Conservation (phyloP, 169 alveolate genomes). For the Amoebophrya sp. region DNA sequence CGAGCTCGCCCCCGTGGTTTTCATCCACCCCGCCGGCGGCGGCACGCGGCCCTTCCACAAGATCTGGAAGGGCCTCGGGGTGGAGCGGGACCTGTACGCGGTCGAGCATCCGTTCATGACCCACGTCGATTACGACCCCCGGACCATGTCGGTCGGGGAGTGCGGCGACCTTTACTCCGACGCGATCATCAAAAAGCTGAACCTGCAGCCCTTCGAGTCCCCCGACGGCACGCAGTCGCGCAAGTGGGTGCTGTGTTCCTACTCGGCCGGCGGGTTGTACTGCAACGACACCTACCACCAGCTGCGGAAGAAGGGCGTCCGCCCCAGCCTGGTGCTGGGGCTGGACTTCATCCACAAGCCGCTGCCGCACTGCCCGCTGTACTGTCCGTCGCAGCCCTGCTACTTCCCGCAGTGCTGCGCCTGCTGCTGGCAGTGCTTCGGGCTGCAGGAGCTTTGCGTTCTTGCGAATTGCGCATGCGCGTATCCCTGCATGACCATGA, state of each 20-base stretch:
- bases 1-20: not conserved
- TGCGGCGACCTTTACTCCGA: not conserved
- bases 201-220: too few relatives aligned
- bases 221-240: not conserved
- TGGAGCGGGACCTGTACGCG: not conserved
- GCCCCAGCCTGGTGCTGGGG: not conserved
- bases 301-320: not conserved
- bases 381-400: not conserved
- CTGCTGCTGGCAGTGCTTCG: constrained; percentile 1
- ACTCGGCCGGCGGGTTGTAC: not conserved
- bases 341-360: not conserved
- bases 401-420: not conserved
- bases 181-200: not conserved
- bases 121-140: not conserved
- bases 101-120: not conserved
- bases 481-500: not conserved
- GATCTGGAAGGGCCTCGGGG: not conserved
- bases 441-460: not conserved
- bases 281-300: not conserved
- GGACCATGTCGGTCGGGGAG: not conserved
- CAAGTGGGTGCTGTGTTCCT: not conserved
- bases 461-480: not conserved
- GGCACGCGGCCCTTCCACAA: not conserved
- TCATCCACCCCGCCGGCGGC: not conserved
- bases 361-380: not conserved